A percentile compares a stretch with the other conserved stretches of the same genome.
phyloP scores from a whole-genome alignment of 176 grass and related monocot species.

The Carex myosuroides region DNA sequence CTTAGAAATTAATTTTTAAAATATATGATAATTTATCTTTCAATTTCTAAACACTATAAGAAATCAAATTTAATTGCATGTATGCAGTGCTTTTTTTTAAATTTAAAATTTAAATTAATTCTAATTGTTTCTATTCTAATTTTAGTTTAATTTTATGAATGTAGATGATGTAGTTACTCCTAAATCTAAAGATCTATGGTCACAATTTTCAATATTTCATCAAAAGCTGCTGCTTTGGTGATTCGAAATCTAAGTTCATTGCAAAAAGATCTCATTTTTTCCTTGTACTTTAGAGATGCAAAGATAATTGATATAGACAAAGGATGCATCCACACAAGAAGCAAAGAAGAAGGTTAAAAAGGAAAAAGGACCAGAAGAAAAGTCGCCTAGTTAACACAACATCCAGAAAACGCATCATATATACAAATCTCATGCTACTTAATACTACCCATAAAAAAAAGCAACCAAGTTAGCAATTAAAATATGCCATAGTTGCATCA shows the following conservation, averaged over 20 bases:
- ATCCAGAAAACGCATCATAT: background rate
- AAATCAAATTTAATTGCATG: no score
- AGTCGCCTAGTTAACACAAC: background rate
- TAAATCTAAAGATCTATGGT: no score
- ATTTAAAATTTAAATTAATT: no score
- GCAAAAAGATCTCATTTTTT: background rate
- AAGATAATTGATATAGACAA: background rate
- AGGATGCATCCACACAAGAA: no score
- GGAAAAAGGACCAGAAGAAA: background rate
- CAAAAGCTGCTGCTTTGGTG: background rate
- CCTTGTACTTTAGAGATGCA: background rate
- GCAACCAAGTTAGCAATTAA: slow-evolving; percentile 9
- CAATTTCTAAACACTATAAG: no score
- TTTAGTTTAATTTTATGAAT: no score
- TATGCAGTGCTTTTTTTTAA: no score
- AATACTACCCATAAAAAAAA: background rate
- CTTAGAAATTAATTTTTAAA: no score
- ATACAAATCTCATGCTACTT: slow-evolving; percentile 20
- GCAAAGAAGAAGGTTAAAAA: background rate
- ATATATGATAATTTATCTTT: no score
- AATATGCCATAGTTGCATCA: slow-evolving; percentile 13
- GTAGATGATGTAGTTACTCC: no score
- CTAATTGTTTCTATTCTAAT: no score
- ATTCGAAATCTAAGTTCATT: background rate
- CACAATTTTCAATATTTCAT: background rate